These are phyloP conservation scores for Mortierella sp. DNA, from an alignment of 371 early-diverging fungal species.

Conservation along the genomic window DNA sequence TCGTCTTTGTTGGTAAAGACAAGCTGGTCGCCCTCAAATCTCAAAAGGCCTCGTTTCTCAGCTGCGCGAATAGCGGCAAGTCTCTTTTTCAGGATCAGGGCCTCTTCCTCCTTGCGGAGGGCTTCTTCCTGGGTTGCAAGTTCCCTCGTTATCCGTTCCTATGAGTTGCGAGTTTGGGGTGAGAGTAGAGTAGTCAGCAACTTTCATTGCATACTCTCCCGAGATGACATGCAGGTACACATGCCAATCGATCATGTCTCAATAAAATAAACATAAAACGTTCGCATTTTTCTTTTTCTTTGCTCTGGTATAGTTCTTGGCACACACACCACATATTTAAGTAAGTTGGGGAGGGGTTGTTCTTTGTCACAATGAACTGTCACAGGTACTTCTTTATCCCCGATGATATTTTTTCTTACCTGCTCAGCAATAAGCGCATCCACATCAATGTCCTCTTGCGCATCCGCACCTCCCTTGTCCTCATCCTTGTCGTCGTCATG, in stretches of 20 bases:
- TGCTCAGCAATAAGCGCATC: slow-evolving; percentile 49
- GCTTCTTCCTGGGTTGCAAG: slow-evolving; percentile 47
- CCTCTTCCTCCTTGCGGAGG: slow-evolving; percentile 39
- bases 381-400: no score
- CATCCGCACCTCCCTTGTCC: slow-evolving; percentile 27
- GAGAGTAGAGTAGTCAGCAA: no score
- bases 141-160: slow-evolving; percentile 45
- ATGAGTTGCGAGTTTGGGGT: neutral
- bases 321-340: no score
- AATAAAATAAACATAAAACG: no score
- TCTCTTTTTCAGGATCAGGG: slow-evolving; percentile 24
- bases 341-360: no score
- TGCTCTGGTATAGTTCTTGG: no score
- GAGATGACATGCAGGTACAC: no score
- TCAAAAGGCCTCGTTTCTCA: slow-evolving; percentile 35
- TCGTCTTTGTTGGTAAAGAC: slow-evolving; percentile 5
- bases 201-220: no score
- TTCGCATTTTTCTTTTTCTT: no score
- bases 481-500: slow-evolving; percentile 7
- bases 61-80: slow-evolving; percentile 44
- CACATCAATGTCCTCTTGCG: slow-evolving; percentile 41
- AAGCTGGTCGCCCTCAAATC: slow-evolving; percentile 36
- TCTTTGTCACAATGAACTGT: no score
- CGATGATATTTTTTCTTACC: slow-evolving; percentile 22
- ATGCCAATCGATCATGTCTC: no score